phyloP scores from a whole-genome alignment of 345 rosid genomes.

The Stellera chamaejasme region DNA sequence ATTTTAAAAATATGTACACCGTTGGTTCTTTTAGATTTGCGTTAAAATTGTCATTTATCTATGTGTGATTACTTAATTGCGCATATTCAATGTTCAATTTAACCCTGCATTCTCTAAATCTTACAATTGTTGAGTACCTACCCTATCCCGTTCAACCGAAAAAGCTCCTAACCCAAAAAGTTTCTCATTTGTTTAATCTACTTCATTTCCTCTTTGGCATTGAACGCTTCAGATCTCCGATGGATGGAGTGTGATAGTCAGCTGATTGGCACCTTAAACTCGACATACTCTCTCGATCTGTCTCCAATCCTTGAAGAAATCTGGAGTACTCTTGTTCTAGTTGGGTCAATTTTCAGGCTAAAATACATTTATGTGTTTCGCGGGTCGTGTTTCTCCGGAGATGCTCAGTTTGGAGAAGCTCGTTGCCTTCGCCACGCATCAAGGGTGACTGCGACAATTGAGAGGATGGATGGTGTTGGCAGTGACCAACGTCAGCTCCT shows the following conservation, averaged over 20 bases:
- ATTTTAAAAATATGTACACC: too few species aligned
- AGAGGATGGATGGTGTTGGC: slow-evolving; percentile 87
- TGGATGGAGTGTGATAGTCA: slow-evolving; percentile 85
- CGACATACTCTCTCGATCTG: slow-evolving; percentile 77
- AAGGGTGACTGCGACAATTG: slow-evolving; percentile 66
- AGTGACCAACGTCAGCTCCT: slow-evolving; percentile 83
- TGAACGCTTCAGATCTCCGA: slow-evolving; percentile 89
- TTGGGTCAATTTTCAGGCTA: slow-evolving; percentile 72
- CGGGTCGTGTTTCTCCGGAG: slow-evolving; percentile 85
- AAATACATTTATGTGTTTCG: slow-evolving; percentile 82
- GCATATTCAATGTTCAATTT: too few species aligned
- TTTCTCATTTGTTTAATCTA: slow-evolving; percentile 70
- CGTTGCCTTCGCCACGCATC: slow-evolving; percentile 98
- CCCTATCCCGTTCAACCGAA: too few species aligned
- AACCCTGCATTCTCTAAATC: too few species aligned
- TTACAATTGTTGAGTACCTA: too few species aligned
- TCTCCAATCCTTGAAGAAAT: slow-evolving; percentile 89
- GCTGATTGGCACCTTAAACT: slow-evolving; percentile 87
- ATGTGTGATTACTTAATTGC: too few species aligned
- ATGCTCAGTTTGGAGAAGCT: slow-evolving; percentile 90
- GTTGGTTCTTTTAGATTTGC: too few species aligned
- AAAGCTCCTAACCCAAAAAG: too few species aligned
- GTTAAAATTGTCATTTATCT: too few species aligned
- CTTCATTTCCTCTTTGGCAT: slow-evolving; percentile 96
- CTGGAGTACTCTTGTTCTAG: slow-evolving; percentile 73